Conservation (phyloP, 495 filamentous ascomycete species). For the Pyrenopolyporus hunteri region DNA sequence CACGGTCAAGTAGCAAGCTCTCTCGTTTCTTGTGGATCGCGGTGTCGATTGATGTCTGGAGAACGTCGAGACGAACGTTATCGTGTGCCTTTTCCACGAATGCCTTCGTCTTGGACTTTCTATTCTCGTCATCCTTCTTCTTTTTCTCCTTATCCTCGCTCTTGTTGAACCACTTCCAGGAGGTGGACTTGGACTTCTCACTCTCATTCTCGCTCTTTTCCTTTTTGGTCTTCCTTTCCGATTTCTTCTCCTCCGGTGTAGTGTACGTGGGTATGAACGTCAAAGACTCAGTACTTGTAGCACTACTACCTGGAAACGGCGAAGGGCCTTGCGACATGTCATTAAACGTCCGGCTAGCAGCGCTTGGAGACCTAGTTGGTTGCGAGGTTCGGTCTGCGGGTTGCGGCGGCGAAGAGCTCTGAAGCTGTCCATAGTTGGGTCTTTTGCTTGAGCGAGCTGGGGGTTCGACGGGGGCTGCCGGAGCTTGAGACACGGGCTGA, state of each 20-base stretch:
- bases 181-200: conserved; percentile 46
- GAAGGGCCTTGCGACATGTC: conserved; percentile 69
- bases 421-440: conserved; percentile 45
- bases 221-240: conserved; percentile 76
- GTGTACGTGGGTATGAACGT: conserved; percentile 81
- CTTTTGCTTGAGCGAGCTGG: conserved; percentile 57
- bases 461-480: conserved; percentile 45
- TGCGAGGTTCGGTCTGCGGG: conserved; percentile 16
- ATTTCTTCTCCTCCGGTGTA: conserved; percentile 60
- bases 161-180: conserved; percentile 56
- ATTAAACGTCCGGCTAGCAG: conserved; percentile 55
- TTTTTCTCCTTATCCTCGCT: conserved; percentile 66
- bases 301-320: conserved; percentile 71
- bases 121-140: conserved; percentile 62
- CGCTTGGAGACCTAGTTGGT: conserved; percentile 24
- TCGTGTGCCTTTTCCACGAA: conserved; percentile 67
- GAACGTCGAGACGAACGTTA: conserved; percentile 77
- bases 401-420: conserved; percentile 32
- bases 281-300: conserved; percentile 71
- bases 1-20: conserved; percentile 81
- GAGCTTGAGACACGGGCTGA: conserved; percentile 29
- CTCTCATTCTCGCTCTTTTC: conserved; percentile 55
- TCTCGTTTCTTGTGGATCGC: conserved; percentile 71
- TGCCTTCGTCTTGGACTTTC: conserved; percentile 60
- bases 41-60: conserved; percentile 79